These are phyloP conservation scores for Fagopyrum tataricum DNA, from an alignment of 148 eudicot genomes.

Conservation along the genomic window DNA sequence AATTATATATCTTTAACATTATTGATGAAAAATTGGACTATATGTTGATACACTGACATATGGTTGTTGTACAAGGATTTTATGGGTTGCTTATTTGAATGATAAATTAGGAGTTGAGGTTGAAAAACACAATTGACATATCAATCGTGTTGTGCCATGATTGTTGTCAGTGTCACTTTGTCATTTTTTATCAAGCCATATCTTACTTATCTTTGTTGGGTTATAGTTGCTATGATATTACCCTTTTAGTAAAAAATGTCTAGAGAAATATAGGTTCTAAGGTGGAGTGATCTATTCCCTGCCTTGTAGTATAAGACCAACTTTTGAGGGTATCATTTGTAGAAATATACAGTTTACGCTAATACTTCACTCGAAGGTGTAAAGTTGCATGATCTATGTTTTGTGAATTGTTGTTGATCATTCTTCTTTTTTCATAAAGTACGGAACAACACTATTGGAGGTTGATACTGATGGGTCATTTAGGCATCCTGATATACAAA, in stretches of 20 bases:
- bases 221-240: background rate
- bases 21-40: too few species aligned
- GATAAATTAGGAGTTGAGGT: background rate
- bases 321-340: background rate
- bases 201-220: background rate
- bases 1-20: background rate
- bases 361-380: background rate
- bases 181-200: background rate
- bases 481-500: constrained; percentile 50
- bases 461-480: constrained; percentile 83
- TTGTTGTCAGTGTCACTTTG: background rate
- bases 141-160: background rate
- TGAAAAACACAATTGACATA: background rate
- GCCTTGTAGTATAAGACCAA: too few species aligned
- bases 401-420: constrained; percentile 15
- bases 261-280: background rate
- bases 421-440: constrained; percentile 37
- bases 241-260: background rate
- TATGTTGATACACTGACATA: background rate
- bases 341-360: background rate
- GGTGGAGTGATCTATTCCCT: background rate
- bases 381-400: background rate
- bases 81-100: background rate
- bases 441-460: constrained; percentile 65
- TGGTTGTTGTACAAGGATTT: background rate